Conservation (phyloP, 257 asterid species). For the Solanum pimpinellifolium region DNA sequence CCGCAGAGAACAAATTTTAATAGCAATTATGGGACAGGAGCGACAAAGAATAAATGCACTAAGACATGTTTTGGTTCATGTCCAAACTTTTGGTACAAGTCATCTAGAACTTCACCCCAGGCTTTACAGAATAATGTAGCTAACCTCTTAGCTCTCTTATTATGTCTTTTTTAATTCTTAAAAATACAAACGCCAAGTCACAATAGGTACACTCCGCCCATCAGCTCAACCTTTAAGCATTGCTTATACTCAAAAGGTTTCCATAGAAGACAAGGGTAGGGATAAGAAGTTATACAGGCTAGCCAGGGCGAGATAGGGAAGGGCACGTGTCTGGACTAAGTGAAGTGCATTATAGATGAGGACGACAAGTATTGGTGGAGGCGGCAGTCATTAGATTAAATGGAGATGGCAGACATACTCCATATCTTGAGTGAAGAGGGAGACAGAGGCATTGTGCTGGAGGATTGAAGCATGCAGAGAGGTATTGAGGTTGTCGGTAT, state of each 20-base stretch:
- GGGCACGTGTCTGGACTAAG: neutral
- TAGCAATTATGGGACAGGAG: neutral
- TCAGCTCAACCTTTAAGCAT: neutral
- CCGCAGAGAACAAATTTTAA: neutral
- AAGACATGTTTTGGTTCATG: neutral
- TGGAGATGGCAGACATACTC: neutral
- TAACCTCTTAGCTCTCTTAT: neutral
- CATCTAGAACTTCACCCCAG: neutral
- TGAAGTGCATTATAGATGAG: neutral
- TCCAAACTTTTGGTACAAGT: neutral
- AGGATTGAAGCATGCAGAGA: neutral
- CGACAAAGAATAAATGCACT: neutral
- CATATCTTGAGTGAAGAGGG: neutral
- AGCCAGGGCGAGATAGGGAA: neutral
- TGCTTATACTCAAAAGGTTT: neutral
- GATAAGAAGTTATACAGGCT: neutral
- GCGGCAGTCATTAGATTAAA: too few species aligned
- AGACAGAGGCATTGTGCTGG: neutral
- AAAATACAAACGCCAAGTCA: neutral
- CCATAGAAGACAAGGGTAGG: neutral
- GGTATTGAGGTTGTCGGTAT: neutral
- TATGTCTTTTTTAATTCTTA: neutral
- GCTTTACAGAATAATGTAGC: neutral
- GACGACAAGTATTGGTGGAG: neutral
- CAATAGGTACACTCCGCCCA: neutral